Conservation (phyloP, 176 grass and related monocot species). For the Themeda triandra region DNA sequence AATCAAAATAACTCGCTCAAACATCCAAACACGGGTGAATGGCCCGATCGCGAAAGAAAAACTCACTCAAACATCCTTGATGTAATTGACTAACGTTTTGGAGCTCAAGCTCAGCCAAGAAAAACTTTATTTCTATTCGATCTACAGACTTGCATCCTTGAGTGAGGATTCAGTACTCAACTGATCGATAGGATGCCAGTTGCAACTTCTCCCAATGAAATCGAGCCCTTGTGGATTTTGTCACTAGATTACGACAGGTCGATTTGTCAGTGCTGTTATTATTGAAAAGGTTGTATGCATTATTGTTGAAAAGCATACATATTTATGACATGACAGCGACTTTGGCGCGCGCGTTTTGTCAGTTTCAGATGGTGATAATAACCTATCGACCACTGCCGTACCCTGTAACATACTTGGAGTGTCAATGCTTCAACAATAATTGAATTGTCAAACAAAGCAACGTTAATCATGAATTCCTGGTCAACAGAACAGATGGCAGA, state of each 20-base stretch:
- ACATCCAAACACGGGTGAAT: no score
- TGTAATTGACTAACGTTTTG: not conserved
- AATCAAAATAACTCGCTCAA: not conserved
- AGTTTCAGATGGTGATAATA: not conserved
- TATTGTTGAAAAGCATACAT: no score
- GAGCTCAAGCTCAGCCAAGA: not conserved
- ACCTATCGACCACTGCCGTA: no score
- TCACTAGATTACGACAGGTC: no score
- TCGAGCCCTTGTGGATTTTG: not conserved
- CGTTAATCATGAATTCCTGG: not conserved
- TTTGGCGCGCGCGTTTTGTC: not conserved
- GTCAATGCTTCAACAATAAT: not conserved
- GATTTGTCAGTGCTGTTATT: not conserved
- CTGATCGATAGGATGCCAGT: not conserved
- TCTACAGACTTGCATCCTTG: not conserved
- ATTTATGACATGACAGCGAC: no score
- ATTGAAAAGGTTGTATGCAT: not conserved
- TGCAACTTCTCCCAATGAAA: not conserved
- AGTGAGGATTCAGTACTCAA: not conserved
- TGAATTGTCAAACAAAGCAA: not conserved
- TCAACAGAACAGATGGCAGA: not conserved
- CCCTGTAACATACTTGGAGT: no score
- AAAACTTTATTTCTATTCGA: not conserved
- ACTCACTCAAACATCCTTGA: not conserved
- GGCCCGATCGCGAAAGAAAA: no score